These are phyloP conservation scores for Forsythia suspensa DNA, from an alignment of 257 asterid species.

Conservation along the genomic window DNA sequence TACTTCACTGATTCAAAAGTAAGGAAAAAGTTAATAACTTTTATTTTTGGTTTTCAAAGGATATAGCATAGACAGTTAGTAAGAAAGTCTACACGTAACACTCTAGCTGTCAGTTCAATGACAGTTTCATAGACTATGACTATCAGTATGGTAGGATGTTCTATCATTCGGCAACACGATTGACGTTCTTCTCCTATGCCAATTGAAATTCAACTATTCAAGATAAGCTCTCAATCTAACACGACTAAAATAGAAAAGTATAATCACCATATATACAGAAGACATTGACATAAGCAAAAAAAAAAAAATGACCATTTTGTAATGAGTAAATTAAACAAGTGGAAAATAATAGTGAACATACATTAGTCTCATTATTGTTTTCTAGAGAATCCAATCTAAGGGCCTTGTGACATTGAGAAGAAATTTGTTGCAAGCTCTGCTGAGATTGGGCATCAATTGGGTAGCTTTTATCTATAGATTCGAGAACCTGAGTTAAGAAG, in stretches of 20 bases:
- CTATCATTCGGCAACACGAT: background rate
- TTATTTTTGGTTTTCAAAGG: too few relatives aligned
- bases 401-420: conserved; percentile 64
- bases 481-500: conserved; percentile 34
- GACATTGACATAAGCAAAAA: background rate
- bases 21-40: too few relatives aligned
- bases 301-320: conserved; percentile 11
- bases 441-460: conserved; percentile 44
- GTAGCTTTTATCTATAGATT: conserved; percentile 41
- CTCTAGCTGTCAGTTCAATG: too few relatives aligned
- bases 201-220: background rate
- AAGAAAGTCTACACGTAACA: too few relatives aligned
- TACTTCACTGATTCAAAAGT: too few relatives aligned
- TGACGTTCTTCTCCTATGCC: background rate
- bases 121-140: too few relatives aligned
- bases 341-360: conserved; percentile 14
- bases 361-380: conserved; percentile 50
- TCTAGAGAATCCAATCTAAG: conserved; percentile 53
- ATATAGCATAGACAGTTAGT: too few relatives aligned
- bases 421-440: conserved; percentile 57
- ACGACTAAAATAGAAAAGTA: background rate
- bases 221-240: background rate
- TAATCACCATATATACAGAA: too few relatives aligned
- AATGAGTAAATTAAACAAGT: conserved; percentile 2
- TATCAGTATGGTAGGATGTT: background rate